A percentile compares a stretch with the other conserved stretches of the same genome.
These are phyloP conservation scores for Parastagonospora nodorum DNA, from an alignment of 2,329 filamentous ascomycete genomes.

Conservation along the genomic window DNA sequence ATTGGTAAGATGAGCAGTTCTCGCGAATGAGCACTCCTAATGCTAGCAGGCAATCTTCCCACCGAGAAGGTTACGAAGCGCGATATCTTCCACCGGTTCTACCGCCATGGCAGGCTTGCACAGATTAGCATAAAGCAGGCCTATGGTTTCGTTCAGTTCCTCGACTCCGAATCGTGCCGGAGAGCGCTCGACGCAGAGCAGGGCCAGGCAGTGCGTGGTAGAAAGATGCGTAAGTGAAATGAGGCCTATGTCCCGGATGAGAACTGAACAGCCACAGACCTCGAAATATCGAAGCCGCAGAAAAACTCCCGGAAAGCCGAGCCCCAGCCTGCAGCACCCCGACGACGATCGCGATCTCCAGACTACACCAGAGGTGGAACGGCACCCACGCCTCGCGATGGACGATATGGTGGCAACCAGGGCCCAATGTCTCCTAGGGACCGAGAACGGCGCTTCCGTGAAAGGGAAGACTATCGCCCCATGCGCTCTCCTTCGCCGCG, in stretches of 20 bases:
- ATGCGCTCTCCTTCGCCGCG: slow-evolving; percentile 54
- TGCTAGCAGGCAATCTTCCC: slow-evolving; percentile 76
- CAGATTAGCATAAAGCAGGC: slow-evolving; percentile 97
- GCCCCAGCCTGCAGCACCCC: slow-evolving; percentile 36
- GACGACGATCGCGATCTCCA: slow-evolving; percentile 66
- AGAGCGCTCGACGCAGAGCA: slow-evolving; percentile 78
- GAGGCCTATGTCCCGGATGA: background rate
- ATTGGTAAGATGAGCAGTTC: slow-evolving; percentile 65
- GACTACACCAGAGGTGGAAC: slow-evolving; percentile 58
- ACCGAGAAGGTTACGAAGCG: slow-evolving; percentile 92
- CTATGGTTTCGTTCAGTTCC: slow-evolving; percentile 95
- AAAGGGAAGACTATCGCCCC: slow-evolving; percentile 62
- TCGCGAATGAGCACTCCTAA: slow-evolving; percentile 14
- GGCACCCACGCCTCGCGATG: slow-evolving; percentile 54
- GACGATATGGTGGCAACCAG: slow-evolving; percentile 44
- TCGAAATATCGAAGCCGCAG: slow-evolving; percentile 88
- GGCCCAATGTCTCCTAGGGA: slow-evolving; percentile 47
- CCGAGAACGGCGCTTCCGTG: slow-evolving; percentile 61
- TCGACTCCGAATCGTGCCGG: slow-evolving; percentile 74
- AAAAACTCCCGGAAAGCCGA: slow-evolving; percentile 71
- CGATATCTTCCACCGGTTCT: slow-evolving; percentile 91
- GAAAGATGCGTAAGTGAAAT: slow-evolving; percentile 80
- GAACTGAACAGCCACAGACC: slow-evolving; percentile 60
- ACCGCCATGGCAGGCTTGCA: slow-evolving; percentile 81
- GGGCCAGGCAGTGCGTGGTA: slow-evolving; percentile 80